Evolutionary conservation across 306 rosid genomes (phyloP), one percentile per base, ranked within the genome.

Genomic region (Parietaria judaica): DNA sequence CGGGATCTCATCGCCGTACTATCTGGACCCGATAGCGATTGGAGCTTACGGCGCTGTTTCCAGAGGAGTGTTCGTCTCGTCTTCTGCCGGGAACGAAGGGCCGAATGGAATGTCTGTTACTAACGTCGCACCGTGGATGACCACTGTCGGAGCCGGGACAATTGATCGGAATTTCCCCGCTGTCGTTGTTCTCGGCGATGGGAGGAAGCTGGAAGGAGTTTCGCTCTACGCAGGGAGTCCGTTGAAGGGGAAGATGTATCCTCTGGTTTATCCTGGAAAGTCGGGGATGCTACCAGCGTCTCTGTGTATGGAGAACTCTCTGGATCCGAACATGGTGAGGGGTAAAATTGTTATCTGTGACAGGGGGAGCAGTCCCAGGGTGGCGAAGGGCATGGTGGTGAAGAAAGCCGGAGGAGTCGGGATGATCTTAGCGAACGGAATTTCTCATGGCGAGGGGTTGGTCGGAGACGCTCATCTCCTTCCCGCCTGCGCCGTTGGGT

Each of bases 111-210:
- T 87, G 95, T 74, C 97, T 1, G 96, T 85, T 58, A 79, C 97
- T 0, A 90, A 90, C 63, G 41, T 85, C 0, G 84, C 97, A 3
- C 97, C 97, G 0, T 90, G 97, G 97, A 38, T 90, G 54, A 81
- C 85, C 5, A 85, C 97, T 0, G 97, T 90, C 0, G 97, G 97
- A 31, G 96, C 96, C 0, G 96, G 97, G 4, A 90, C 97, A 0
- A 87, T 90, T 9, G 97, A 90, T 36, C 81, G 97, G 3, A 84
- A 80, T 70, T 90, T 90, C 65, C 97, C 97, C 0, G 81, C 97
- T 0, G 73, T 70, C 55, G 76, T 87, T 13, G 60, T 66, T 12
- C 76, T 85, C 2, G 97, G 97, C 36, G 53, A 85, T 45, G 89
- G 91, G 0, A 54, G 81, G n/a, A 83, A 61, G 41, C 76, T 90